Base-by-base conservation (phyloP, 257 asterid genomes). In the Scutellaria galericulata region DNA sequence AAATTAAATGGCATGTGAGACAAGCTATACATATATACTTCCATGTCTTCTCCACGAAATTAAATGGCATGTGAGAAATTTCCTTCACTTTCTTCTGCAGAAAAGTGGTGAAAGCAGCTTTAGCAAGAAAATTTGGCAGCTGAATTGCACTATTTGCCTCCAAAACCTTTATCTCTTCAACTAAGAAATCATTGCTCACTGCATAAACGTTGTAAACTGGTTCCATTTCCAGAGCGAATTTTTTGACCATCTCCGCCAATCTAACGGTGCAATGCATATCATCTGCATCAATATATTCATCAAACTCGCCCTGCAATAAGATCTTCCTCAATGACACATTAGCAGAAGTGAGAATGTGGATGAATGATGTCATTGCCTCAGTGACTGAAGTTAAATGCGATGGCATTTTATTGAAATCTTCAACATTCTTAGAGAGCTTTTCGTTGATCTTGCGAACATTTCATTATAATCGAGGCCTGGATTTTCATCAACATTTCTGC, bases 311-410 rank as follows among this genome's bases (percentile, higher is more conserved):
- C 0, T 45, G 27, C 37, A 74, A 3, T 2, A 79, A 37, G 4
- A 74, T 64, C n/a, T 79, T 79, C 68, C 80, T 75, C 61, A 71
- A 42, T 0, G 83, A 75, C 2, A 75, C 80, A 46, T 75, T 79
- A 2, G 75, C 80, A 2, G 54, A 13, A 0, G 72, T 66, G 10
- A 79, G 55, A 18, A 75, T 59, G 0, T 64, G 65, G 66, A 74
- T 22, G 8, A 74, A 62, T 0, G 83, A 5, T 1, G 79, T 39
- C 70, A 79, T 39, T 0, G 83, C 79, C 6, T 69, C 83, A 2
- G 70, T 48, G 3, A 53, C 41, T 2, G 79, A 79, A 10, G 42
- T 39, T 35, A 79, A 7, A 70, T 69, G 18, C 44, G 15, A 20
- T 0, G 79, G 83, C 70, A 74, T 18, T 7, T 59, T 70, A 14